These are phyloP conservation scores for Phialophora expanda DNA, from an alignment of 2,329 filamentous ascomycete genomes.

Conservation along the genomic window DNA sequence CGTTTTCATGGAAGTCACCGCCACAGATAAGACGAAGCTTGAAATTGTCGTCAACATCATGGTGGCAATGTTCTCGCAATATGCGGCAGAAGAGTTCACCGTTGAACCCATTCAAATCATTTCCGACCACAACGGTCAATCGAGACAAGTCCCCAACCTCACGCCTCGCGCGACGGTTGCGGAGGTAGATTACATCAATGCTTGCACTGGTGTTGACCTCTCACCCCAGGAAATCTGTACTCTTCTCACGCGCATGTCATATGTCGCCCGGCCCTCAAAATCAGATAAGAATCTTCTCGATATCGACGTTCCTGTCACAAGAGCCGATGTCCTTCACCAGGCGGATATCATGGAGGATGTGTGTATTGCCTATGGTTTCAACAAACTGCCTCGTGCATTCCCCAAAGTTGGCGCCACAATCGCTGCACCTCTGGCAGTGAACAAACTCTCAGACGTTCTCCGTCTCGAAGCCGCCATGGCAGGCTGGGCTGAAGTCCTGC, in stretches of 20 bases:
- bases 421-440: conserved; percentile 84
- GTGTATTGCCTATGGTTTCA: conserved; percentile 96
- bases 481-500: conserved; percentile 95
- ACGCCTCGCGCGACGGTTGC: conserved; percentile 77
- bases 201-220: conserved; percentile 81
- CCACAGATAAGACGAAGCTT: conserved; percentile 92
- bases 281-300: conserved; percentile 74
- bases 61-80: conserved; percentile 94
- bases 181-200: conserved; percentile 91
- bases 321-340: conserved; percentile 93
- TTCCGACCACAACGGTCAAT: conserved; percentile 86
- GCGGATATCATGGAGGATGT: conserved; percentile 99
- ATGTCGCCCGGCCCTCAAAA: conserved; percentile 75
- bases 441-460: conserved; percentile 93
- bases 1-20: conserved; percentile 96
- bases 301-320: conserved; percentile 82
- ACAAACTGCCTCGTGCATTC: conserved; percentile 85
- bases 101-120: conserved; percentile 92
- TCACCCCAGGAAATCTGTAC: conserved; percentile 76
- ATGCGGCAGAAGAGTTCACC: conserved; percentile 86
- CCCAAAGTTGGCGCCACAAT: conserved; percentile 85
- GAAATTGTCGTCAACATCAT: conserved; percentile 96
- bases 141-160: conserved; percentile 79
- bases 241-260: conserved; percentile 86
- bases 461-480: conserved; percentile 88